phyloP scores from a whole-genome alignment of 1,139 yeast species.

The Sugiyamaella novakii region DNA sequence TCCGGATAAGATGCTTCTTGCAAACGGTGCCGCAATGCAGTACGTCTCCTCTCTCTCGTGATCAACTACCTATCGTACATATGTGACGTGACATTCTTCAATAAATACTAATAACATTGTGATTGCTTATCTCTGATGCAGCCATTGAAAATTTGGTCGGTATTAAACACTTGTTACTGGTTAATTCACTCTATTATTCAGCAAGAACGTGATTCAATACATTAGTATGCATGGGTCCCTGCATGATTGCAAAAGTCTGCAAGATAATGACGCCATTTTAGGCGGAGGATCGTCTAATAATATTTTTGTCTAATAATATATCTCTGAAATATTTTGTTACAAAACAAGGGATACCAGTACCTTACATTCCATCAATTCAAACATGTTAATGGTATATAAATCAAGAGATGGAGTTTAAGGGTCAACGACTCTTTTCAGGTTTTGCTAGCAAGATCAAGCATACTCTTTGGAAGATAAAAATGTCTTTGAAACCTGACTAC shows the following conservation, averaged over 20 bases:
- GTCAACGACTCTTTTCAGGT: background rate
- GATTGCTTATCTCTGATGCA: too few species aligned
- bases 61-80: too few species aligned
- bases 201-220: conserved; percentile 5
- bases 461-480: background rate
- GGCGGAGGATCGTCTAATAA: conserved; percentile 10
- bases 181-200: too few species aligned
- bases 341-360: background rate
- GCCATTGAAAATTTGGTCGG: too few species aligned
- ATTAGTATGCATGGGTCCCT: conserved; percentile 10
- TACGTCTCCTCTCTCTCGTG: too few species aligned
- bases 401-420: conserved; percentile 1
- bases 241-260: conserved; percentile 13
- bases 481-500: conserved; percentile 8
- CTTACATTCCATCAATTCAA: background rate
- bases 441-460: background rate
- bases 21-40: too few species aligned
- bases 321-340: background rate
- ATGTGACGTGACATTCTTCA: too few species aligned
- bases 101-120: too few species aligned
- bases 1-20: too few species aligned
- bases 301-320: conserved; percentile 1
- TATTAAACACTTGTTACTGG: too few species aligned
- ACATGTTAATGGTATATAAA: too few species aligned
- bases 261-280: conserved; percentile 13